Evolutionary conservation across 176 grass and related monocot species (phyloP), one percentile per base, ranked within the genome.

Genomic region (Oryza meyeriana): DNA sequence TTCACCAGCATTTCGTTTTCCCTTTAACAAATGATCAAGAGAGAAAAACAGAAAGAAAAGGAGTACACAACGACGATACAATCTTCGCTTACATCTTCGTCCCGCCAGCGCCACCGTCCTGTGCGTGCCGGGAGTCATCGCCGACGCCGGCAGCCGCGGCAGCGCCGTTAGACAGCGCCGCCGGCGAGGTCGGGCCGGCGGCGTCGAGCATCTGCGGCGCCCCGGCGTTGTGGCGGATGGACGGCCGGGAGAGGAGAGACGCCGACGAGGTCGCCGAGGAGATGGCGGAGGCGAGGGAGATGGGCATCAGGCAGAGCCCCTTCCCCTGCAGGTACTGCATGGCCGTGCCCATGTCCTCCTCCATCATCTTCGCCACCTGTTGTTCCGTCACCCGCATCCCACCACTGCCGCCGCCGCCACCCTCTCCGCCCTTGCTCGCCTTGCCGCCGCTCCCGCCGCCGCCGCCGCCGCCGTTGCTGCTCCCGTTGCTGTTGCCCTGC

Each of bases 281-380:
- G 79, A 98, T 98, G 81, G 95, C 92, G 4, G 92, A 95, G 27
- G 92, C 95, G 33, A 98, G 95, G 61, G 95, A 98, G 86, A 98
- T 98, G 33, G 95, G 95, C 95, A 98, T 98, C 38, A 98, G 95
- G 86, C 95, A 98, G 57, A 98, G 92, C 8, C 92, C 95, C 81
- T 98, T 98, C 5, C 95, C 95, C 59, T 98, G 92, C 52, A 98
- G 92, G 75, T 98, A 98, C 72, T 98, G 92, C 95, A 98, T 98
- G 13, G 95, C 95, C 0, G 92, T 93, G 41, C 95, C 95, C 95
- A 95, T 98, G 92, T 98, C 92, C 71, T 98, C 92, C 83, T 95
- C 92, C 95, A 98, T 98, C 83, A 98, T 86, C 84, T 91, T 94
- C 12, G 92, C 95, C 65, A 98, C 95, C 76, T 98, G 95, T 14